These are phyloP conservation scores for Boletus pseudopeckii DNA, from an alignment of 768 basidiomycete species.

Conservation along the genomic window DNA sequence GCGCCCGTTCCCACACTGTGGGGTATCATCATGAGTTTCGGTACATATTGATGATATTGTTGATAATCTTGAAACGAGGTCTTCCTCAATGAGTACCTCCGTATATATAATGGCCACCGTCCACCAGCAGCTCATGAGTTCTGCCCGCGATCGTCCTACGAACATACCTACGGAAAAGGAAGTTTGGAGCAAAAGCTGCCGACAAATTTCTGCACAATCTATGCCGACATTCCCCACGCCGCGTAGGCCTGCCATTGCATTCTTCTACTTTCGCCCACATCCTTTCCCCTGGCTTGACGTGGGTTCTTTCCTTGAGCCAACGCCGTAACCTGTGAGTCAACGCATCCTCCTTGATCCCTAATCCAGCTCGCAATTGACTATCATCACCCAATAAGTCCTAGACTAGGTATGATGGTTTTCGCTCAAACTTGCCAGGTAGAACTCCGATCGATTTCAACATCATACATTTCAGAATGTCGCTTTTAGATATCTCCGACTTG, in stretches of 20 bases:
- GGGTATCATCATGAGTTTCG: background rate
- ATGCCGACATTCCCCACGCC: conserved; percentile 6
- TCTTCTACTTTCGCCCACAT: background rate
- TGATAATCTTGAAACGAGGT: background rate
- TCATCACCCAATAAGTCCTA: background rate
- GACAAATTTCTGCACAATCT: conserved; percentile 12
- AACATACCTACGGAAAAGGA: conserved; percentile 11
- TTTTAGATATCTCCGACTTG: conserved; percentile 44
- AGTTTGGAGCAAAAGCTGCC: conserved; percentile 12
- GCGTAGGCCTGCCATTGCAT: background rate
- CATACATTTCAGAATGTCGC: conserved; percentile 25
- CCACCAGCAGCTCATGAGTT: background rate
- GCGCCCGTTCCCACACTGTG: conserved; percentile 14
- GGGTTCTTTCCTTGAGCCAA: background rate
- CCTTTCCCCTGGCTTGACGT: background rate
- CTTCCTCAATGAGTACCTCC: background rate
- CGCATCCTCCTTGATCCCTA: background rate
- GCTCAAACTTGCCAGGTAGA: background rate
- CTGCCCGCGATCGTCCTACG: background rate
- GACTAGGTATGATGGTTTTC: background rate
- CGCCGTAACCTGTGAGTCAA: background rate
- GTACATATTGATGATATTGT: background rate
- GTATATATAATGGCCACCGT: no score
- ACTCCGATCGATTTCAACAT: background rate
- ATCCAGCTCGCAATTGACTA: background rate